phyloP scores from a whole-genome alignment of 1,284 basidiomycete species.

The Ustilago cynodontis region DNA sequence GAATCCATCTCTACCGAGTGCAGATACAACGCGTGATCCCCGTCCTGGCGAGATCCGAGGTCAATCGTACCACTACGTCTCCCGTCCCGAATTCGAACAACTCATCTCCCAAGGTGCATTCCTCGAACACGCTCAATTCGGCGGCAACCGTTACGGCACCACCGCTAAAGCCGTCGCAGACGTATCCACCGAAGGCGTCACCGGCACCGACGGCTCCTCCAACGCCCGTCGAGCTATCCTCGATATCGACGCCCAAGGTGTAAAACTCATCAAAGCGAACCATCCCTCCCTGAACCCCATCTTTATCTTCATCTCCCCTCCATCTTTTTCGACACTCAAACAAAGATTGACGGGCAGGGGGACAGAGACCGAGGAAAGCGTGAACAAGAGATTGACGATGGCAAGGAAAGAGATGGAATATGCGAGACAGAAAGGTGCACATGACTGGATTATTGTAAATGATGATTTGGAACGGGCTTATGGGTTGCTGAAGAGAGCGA shows the following conservation, averaged over 20 bases:
- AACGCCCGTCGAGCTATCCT: slow-evolving; percentile 83
- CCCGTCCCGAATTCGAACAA: slow-evolving; percentile 72
- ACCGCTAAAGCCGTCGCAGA: slow-evolving; percentile 78
- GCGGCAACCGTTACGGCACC: slow-evolving; percentile 91
- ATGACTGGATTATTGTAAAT: slow-evolving; percentile 91
- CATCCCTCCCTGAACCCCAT: slow-evolving; percentile 81
- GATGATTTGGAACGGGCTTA: slow-evolving; percentile 90
- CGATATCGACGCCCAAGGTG: slow-evolving; percentile 89
- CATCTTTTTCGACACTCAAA: slow-evolving; percentile 74
- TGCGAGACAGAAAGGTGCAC: slow-evolving; percentile 79
- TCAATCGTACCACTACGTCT: slow-evolving; percentile 75
- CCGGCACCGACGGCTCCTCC: slow-evolving; percentile 33
- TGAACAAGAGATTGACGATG: slow-evolving; percentile 82
- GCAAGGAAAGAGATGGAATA: slow-evolving; percentile 88
- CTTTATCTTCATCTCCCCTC: slow-evolving; percentile 94
- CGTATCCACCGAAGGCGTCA: slow-evolving; percentile 68
- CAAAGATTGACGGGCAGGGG: slow-evolving; percentile 81
- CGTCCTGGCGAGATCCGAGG: slow-evolving; percentile 86
- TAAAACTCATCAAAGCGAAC: slow-evolving; percentile 79
- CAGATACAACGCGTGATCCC: slow-evolving; percentile 91
- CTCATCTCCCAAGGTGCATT: slow-evolving; percentile 74
- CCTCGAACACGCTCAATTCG: slow-evolving; percentile 81
- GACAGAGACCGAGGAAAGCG: slow-evolving; percentile 83
- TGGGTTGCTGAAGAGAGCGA: slow-evolving; percentile 70
- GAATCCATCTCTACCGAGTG: slow-evolving; percentile 16